phyloP scores from a whole-genome alignment of 306 rosid species.

The Cyamopsis tetragonoloba region DNA sequence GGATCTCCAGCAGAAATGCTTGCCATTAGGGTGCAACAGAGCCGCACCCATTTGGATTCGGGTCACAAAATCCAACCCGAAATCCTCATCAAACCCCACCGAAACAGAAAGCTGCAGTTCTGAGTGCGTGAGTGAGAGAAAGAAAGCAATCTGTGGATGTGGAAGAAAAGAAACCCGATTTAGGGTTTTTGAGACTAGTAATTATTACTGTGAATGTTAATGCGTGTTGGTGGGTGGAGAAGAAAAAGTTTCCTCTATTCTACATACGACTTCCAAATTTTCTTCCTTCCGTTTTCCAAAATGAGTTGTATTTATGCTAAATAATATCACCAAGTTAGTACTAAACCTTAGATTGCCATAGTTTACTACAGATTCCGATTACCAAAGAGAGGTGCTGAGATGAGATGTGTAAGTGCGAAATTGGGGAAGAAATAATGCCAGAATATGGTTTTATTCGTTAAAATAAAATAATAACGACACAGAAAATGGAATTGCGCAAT shows the following conservation, averaged over 20 bases:
- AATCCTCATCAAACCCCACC: constrained; percentile 18
- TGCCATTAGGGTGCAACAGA: constrained; percentile 38
- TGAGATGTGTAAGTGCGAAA: not conserved
- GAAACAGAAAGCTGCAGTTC: too few relatives aligned
- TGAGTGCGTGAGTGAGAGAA: not conserved
- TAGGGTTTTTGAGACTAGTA: constrained; percentile 27
- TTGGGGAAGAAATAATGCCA: not conserved
- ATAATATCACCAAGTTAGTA: too few relatives aligned
- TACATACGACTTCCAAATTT: not conserved
- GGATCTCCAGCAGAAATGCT: constrained; percentile 56
- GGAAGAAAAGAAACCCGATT: constrained; percentile 26
- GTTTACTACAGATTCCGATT: not conserved
- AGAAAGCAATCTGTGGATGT: not conserved
- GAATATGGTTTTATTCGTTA: too few relatives aligned
- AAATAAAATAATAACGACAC: too few relatives aligned
- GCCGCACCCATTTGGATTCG: constrained; percentile 34
- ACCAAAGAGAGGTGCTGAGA: too few relatives aligned
- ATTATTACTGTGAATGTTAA: not conserved
- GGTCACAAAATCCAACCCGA: constrained; percentile 12
- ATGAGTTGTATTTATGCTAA: not conserved
- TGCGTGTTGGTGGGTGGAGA: not conserved
- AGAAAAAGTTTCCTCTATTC: not conserved
- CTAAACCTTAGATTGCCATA: not conserved
- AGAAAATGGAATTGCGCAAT: too few relatives aligned
- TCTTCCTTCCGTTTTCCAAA: not conserved